phyloP scores from a whole-genome alignment of 2,329 filamentous ascomycete genomes.

The Aquanectria penicillioides region DNA sequence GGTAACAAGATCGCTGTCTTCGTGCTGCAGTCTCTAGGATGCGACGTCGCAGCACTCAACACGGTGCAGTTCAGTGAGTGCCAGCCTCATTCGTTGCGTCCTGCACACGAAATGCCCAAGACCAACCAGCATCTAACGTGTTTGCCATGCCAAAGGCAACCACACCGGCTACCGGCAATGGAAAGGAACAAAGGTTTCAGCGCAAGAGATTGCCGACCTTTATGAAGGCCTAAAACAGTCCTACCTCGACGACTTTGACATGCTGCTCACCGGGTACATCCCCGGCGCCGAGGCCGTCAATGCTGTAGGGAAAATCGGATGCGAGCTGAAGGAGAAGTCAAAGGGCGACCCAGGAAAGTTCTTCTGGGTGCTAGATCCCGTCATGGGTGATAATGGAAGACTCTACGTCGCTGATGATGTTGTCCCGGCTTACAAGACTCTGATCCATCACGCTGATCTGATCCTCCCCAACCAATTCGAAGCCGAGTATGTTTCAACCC shows the following conservation, averaged over 20 bases:
- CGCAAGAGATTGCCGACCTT: conserved; percentile 83
- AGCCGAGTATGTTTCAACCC: conserved; percentile 74
- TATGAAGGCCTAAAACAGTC: conserved; percentile 87
- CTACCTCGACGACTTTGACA: conserved; percentile 87
- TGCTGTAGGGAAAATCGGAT: conserved; percentile 84
- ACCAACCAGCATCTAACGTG: conserved; percentile 8
- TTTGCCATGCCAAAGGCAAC: conserved; percentile 72
- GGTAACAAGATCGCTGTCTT: conserved; percentile 98
- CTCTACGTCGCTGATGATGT: conserved; percentile 93
- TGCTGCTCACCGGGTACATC: conserved; percentile 94
- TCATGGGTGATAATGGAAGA: conserved; percentile 96
- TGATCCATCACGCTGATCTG: conserved; percentile 85
- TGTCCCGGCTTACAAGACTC: conserved; percentile 86
- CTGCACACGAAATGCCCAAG: background rate
- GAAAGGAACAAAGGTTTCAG: conserved; percentile 84
- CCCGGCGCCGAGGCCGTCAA: conserved; percentile 87
- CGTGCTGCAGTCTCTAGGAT: conserved; percentile 91
- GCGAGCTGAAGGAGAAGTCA: conserved; percentile 77
- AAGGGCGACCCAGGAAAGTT: conserved; percentile 76
- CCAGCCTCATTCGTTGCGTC: background rate
- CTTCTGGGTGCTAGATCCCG: conserved; percentile 97
- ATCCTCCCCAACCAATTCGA: conserved; percentile 98
- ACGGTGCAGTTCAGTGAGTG: conserved; percentile 97
- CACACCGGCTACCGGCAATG: conserved; percentile 93
- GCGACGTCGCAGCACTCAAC: conserved; percentile 92